Percentiles rank a stretch among this genome's conserved stretches.
These are phyloP conservation scores for Lolium perenne DNA, from an alignment of 176 grass and related monocot species.

Conservation along the genomic window DNA sequence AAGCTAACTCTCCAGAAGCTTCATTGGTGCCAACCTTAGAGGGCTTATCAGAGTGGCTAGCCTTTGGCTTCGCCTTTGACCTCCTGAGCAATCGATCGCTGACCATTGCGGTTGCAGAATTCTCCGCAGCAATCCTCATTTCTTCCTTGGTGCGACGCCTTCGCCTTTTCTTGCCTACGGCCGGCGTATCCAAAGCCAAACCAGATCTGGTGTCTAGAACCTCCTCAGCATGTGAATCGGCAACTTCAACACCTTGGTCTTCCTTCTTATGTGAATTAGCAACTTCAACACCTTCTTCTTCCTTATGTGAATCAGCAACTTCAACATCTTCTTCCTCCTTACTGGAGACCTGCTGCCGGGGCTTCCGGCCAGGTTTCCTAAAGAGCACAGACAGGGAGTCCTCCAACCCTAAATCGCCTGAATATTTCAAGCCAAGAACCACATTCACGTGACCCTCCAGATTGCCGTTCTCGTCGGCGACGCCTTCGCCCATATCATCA, in stretches of 20 bases:
- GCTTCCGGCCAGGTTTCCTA: constrained; percentile 52
- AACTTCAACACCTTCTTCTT: constrained; percentile 31
- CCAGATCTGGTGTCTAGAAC: constrained; percentile 52
- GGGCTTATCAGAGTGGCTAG: constrained; percentile 26
- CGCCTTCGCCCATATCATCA: constrained; percentile 26
- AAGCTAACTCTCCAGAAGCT: constrained; percentile 23
- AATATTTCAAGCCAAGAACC: constrained; percentile 17
- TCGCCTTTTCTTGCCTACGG: constrained; percentile 49
- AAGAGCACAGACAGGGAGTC: constrained; percentile 72
- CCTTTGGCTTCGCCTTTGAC: constrained; percentile 35
- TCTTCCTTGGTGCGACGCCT: constrained; percentile 53
- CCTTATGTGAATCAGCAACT: constrained; percentile 44
- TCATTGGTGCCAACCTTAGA: constrained; percentile 33
- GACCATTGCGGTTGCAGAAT: constrained; percentile 21
- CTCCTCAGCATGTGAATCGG: constrained; percentile 42
- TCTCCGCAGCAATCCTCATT: constrained; percentile 51
- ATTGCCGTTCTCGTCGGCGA: constrained; percentile 38
- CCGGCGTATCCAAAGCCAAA: constrained; percentile 37
- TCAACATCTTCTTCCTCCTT: constrained; percentile 43
- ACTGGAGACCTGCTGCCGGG: constrained; percentile 44
- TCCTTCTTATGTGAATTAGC: constrained; percentile 51
- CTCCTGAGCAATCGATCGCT: constrained; percentile 39
- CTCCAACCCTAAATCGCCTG: constrained; percentile 60
- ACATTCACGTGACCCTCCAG: constrained; percentile 42
- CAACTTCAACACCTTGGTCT: constrained; percentile 29